A percentile compares a stretch with the other conserved stretches of the same genome.
These are phyloP conservation scores for Pichia sp. DNA, from an alignment of 1,139 yeast species.

Conservation along the genomic window DNA sequence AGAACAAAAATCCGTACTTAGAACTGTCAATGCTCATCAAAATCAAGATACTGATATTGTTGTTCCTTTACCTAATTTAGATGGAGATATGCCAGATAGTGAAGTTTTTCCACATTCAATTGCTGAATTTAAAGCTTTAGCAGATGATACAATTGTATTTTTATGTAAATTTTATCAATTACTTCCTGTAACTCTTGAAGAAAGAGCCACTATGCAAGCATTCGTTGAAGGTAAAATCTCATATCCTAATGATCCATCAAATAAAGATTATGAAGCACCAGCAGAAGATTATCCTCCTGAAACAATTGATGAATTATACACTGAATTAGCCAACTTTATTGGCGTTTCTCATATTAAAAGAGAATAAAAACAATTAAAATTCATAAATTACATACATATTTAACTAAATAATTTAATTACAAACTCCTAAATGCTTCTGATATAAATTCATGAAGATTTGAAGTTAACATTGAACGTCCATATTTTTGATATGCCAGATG, in stretches of 20 bases:
- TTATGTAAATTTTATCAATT: slow-evolving; percentile 69
- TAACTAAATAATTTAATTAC: slow-evolving; percentile 35
- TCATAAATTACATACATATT: slow-evolving; percentile 46
- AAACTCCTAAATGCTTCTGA: slow-evolving; percentile 40
- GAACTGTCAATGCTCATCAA: slow-evolving; percentile 43
- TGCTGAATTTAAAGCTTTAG: slow-evolving; percentile 44
- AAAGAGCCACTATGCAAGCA: slow-evolving; percentile 42
- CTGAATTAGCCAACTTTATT: slow-evolving; percentile 57
- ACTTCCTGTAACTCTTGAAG: slow-evolving; percentile 45
- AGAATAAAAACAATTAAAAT: not conserved
- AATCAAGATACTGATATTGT: slow-evolving; percentile 35
- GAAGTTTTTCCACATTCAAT: slow-evolving; percentile 57
- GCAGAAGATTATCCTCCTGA: slow-evolving; percentile 36
- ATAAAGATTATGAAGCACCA: slow-evolving; percentile 44
- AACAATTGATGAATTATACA: slow-evolving; percentile 44
- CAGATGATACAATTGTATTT: slow-evolving; percentile 40
- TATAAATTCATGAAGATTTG: slow-evolving; percentile 66
- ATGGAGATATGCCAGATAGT: slow-evolving; percentile 58
- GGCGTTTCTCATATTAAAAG: slow-evolving; percentile 54
- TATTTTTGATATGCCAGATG: slow-evolving; percentile 54
- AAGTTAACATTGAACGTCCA: slow-evolving; percentile 81
- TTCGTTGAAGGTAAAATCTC: slow-evolving; percentile 41
- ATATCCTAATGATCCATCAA: slow-evolving; percentile 35
- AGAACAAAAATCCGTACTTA: slow-evolving; percentile 59
- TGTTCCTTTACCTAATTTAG: slow-evolving; percentile 58